Evolutionary conservation across 768 basidiomycete genomes (phyloP).

Genomic region (Russula lepida): DNA sequence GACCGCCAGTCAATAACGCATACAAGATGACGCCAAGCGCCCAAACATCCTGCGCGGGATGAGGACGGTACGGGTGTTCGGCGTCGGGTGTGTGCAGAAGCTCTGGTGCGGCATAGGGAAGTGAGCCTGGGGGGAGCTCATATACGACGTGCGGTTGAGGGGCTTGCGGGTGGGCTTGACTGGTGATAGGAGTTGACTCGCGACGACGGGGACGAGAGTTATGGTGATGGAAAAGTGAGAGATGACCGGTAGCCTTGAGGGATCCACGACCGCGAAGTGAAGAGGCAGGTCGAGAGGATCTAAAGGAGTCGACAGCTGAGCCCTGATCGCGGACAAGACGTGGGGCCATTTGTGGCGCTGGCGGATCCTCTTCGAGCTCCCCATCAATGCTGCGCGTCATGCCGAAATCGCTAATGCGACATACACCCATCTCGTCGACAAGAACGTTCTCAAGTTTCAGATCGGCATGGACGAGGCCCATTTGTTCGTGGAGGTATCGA

Average conservation of each 20-base stretch:
- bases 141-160: constrained; percentile 29
- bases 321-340: neutral
- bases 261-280: constrained; percentile 4
- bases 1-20: constrained; percentile 69
- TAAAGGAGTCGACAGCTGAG: neutral
- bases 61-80: constrained; percentile 31
- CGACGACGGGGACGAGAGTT: constrained; percentile 42
- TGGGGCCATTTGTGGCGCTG: neutral
- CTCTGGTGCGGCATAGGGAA: constrained; percentile 89
- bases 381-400: constrained; percentile 62
- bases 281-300: neutral
- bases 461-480: constrained; percentile 81
- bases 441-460: constrained; percentile 96
- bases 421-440: constrained; percentile 81
- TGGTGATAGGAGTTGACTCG: constrained; percentile 36
- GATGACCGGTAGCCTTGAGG: constrained; percentile 23
- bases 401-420: constrained; percentile 81
- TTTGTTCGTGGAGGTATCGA: constrained; percentile 73
- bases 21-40: constrained; percentile 88
- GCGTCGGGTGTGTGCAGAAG: constrained; percentile 56
- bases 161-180: constrained; percentile 20
- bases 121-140: constrained; percentile 66
- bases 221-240: constrained; percentile 31
- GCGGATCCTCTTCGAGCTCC: neutral
- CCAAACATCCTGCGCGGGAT: constrained; percentile 91